A percentile compares a stretch with the other conserved stretches of the same genome.
These are phyloP conservation scores for Grosmannia huntii DNA, from an alignment of 2,329 filamentous ascomycete species.

Conservation along the genomic window DNA sequence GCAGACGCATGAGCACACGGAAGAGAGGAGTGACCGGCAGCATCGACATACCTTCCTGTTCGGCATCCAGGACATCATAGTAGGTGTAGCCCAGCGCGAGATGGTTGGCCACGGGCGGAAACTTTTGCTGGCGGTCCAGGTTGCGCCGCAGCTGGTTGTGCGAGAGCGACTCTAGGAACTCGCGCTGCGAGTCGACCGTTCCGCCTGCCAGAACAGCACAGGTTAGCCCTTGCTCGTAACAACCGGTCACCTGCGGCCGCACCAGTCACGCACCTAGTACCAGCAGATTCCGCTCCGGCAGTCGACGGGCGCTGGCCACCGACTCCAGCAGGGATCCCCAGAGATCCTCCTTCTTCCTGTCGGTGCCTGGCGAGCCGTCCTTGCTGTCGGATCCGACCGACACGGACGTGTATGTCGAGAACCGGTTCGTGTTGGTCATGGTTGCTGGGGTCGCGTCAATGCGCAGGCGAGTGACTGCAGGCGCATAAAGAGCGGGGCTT, in stretches of 20 bases:
- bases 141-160: conserved; percentile 39
- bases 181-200: conserved; percentile 68
- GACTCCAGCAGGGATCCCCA: conserved; percentile 90
- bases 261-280: conserved; percentile 60
- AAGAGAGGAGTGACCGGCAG: neutral
- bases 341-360: conserved; percentile 73
- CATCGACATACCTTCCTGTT: conserved; percentile 72
- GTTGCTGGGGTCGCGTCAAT: neutral
- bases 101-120: conserved; percentile 75
- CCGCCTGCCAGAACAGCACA: conserved; percentile 44
- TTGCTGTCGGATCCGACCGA: conserved; percentile 41
- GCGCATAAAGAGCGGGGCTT: neutral
- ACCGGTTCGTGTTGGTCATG: conserved; percentile 43
- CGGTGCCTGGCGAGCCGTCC: conserved; percentile 31
- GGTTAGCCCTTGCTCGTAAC: neutral
- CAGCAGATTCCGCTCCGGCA: conserved; percentile 84
- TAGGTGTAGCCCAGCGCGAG: conserved; percentile 93
- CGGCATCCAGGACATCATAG: conserved; percentile 83
- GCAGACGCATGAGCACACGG: neutral
- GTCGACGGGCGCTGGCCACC: conserved; percentile 76
- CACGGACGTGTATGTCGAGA: conserved; percentile 45
- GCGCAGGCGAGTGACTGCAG: neutral
- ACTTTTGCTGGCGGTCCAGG: conserved; percentile 44
- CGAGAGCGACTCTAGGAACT: conserved; percentile 57
- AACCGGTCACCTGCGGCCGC: too few species aligned